Base-by-base conservation (phyloP, 768 basidiomycete genomes). In the Pleurotus salmoneostramineus region DNA sequence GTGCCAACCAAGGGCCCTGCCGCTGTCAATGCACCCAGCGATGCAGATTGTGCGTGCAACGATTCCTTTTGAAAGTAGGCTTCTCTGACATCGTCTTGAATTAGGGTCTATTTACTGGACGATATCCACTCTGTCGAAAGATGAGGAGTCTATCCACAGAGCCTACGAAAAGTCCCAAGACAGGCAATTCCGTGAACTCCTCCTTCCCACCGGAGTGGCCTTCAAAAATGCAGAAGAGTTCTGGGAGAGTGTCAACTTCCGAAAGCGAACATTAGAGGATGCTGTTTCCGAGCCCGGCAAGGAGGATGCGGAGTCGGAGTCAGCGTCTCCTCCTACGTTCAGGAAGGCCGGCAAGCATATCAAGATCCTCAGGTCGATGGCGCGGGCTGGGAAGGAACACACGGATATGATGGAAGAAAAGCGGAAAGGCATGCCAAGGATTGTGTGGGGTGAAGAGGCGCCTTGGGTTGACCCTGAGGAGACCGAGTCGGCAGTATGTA, bases 81-180 rank as follows among this genome's bases (percentile, higher is more conserved):
- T 14, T 55, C 48, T 17, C 32, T 7, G 14, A 12, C 36, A 5
- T 12, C 27, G 40, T 14, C 33, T 44, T 12, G 8, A 34, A 31
- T 11, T 61, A 92, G 91, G 89, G 89, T 76, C 75, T 0, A 62
- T 85, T 17, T 76, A 81, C 10, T 93, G 87, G 77, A 73, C 75
- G 37, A 71, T 92, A 43, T 69, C 71, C 0, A 75, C 73, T 15
- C 74, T 80, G 7, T 56, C 68, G 2, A 63, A 69, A 10, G 66
- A 66, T 3, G 66, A 67, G 3, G 64, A 60, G 0, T 69, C 73
- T 2, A 75, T 85, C 5, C 77, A 73, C 1, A 21, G 57, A 6
- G 66, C 69, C 35, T 68, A 82, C 31, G 62, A 63, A 2, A 65
- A 14, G 0, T 69, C 74, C 6, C 70, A 68, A 56, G 69, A 66